Base-by-base conservation (phyloP, 805 yeast species). In the Sungouiella blattae region DNA sequence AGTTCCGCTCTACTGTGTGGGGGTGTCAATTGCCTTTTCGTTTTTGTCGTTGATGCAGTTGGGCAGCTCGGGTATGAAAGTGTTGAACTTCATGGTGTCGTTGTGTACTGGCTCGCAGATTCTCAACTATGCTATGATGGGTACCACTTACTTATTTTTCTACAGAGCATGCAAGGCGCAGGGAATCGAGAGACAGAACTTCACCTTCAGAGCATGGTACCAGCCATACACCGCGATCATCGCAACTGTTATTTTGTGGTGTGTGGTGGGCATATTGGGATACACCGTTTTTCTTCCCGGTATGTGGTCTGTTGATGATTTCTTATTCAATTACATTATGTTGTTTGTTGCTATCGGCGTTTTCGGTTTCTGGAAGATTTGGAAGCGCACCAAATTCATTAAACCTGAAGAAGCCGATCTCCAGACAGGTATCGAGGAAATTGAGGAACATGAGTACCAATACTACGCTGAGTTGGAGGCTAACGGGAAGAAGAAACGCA, bases 261-360 rank as follows among this genome's bases (percentile, higher is more conserved):
- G 73, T 5, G 69, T 39, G 54, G 64, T 37, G 69, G 85, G 85
- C 52, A 75, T 47, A 58, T 77, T 55, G 60, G 95, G 95, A 5
- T 87, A 83, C 61, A 62, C 73, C 3, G 84, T 80, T 1, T 85
- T 87, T 58, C 55, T 80, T 29, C 78, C 80, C 11, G 86, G 83
- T 4, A 53, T 63, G 36, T 86, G 91, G 87, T 57, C 68, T 13
- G 69, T 71, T 14, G 68, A 78, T 39, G 62, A 69, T 6, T 87
- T 87, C 60, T 64, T 85, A 46, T 83, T 77, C 58, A 74, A 75
- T 49, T 87, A 87, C 52, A 64, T 87, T 40, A 80, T 83, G 80
- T 70, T 86, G 8, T 84, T 85, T 39, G 58, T 67, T 13, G 44
- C 56, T 4, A 34, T 57, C 24, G 64, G 51, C 6, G 53, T 60